Base-by-base conservation (phyloP, 1,139 yeast species). In the Suhomyces guaymorum region DNA sequence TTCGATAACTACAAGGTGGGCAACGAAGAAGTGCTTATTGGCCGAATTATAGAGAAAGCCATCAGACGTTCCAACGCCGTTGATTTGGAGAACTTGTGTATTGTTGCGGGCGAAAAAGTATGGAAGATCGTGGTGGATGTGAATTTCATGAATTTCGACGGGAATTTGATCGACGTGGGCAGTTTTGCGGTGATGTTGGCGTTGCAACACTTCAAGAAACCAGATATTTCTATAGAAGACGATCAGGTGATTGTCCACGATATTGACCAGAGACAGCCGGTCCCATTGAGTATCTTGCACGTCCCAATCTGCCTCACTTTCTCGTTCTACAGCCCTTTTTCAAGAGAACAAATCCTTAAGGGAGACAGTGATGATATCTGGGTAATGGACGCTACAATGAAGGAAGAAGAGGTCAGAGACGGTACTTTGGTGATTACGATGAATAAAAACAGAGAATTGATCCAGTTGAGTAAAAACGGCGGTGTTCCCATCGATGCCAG, bases 81-180 rank as follows among this genome's bases (percentile, higher is more conserved):
- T 30, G 98, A 92, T 60, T 72, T 90, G 31, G 98, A 92, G 55
- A 80, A 88, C 40, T 65, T 92, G 35, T 90, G 97, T 64, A 87
- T 92, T 31, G 78, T 86, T 17, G 96, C 97, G 0, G 97, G 97
- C 1, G 76, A 80, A 40, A 82, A 87, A 48, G 90, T 95, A 51
- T 92, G 98, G 98, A 73, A 80, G 39, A 69, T 92, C 12, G 72
- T 94, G 37, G 97, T 95, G 0, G 97, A 90, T 54, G 79, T 92
- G 22, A 95, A 89, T 55, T 86, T 85, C 48, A 64, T 92, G 43
- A 83, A 89, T 54, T 87, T 79, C 52, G 98, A 92, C 59, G 98
- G 98, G 24, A 95, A 94, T 23, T 73, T 92, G 26, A 80, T 90
- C 28, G 98, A 92, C 59, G 85, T 89, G 13, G 84, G 94, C 25